A percentile compares a stretch with the other conserved stretches of the same genome.
Conservation (phyloP, 1,284 basidiomycete species). For the Trametes sp. region DNA sequence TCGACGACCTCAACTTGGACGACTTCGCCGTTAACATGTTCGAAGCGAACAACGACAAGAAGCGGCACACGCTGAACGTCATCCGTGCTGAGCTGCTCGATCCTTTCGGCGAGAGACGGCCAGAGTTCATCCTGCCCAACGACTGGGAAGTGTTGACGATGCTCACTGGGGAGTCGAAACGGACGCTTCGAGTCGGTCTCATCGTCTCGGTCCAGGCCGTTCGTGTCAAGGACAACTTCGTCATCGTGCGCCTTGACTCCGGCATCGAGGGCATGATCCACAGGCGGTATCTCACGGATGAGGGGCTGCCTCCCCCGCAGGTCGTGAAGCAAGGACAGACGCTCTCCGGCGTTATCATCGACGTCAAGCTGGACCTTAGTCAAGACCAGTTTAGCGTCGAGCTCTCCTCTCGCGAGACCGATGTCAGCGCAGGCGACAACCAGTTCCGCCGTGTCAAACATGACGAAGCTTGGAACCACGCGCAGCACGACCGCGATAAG, state of each 20-base stretch:
- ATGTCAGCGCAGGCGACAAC: conserved; percentile 73
- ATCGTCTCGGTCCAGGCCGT: conserved; percentile 86
- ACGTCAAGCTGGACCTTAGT: conserved; percentile 70
- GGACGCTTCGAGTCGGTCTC: conserved; percentile 82
- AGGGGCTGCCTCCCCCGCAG: conserved; percentile 51
- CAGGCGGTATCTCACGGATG: conserved; percentile 69
- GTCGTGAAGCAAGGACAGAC: conserved; percentile 80
- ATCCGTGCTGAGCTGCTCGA: conserved; percentile 90
- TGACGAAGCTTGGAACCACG: conserved; percentile 76
- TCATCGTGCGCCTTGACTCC: conserved; percentile 84
- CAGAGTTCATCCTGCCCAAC: conserved; percentile 70
- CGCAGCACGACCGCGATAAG: conserved; percentile 72
- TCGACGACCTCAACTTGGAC: conserved; percentile 93
- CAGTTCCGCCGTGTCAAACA: conserved; percentile 68
- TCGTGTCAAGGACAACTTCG: conserved; percentile 60
- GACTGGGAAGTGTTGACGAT: conserved; percentile 91
- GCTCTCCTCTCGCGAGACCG: conserved; percentile 78
- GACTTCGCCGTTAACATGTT: conserved; percentile 96
- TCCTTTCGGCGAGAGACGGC: conserved; percentile 86
- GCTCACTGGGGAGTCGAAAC: conserved; percentile 92
- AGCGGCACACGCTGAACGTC: conserved; percentile 87
- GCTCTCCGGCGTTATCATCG: conserved; percentile 83
- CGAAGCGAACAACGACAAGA: conserved; percentile 83
- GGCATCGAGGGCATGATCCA: conserved; percentile 90
- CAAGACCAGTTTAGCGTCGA: conserved; percentile 76